These are phyloP conservation scores for Tephrocybe rancida DNA, from an alignment of 768 basidiomycete genomes.

Conservation along the genomic window DNA sequence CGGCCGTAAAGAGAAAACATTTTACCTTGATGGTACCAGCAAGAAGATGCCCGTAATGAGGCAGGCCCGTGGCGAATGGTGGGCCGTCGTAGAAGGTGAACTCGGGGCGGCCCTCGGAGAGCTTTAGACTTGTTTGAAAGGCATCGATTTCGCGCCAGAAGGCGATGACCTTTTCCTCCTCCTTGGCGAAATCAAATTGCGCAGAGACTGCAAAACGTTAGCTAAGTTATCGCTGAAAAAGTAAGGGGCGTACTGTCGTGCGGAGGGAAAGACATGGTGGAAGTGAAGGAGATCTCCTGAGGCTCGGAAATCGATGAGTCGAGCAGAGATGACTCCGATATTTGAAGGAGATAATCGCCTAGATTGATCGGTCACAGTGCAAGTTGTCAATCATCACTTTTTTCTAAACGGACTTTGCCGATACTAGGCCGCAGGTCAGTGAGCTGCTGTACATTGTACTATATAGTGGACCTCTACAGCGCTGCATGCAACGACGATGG, in stretches of 20 bases:
- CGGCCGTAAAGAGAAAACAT: not conserved
- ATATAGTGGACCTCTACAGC: too few relatives aligned
- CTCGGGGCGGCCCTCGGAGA: constrained; percentile 88
- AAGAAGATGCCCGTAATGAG: constrained; percentile 94
- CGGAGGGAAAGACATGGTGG: constrained; percentile 62
- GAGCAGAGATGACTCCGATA: constrained; percentile 10
- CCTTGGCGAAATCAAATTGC: constrained; percentile 81
- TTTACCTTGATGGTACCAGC: constrained; percentile 90
- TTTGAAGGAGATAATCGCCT: constrained; percentile 16
- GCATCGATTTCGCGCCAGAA: constrained; percentile 98
- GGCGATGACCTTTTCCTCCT: constrained; percentile 86
- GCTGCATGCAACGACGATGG: too few relatives aligned
- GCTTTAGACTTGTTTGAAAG: constrained; percentile 91
- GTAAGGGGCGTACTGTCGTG: constrained; percentile 66
- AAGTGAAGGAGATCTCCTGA: constrained; percentile 1
- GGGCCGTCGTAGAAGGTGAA: constrained; percentile 98
- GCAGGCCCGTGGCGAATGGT: constrained; percentile 95
- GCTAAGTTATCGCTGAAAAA: constrained; percentile 9
- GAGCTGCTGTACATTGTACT: too few relatives aligned
- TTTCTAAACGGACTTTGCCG: constrained; percentile 22
- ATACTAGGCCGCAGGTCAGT: too few relatives aligned
- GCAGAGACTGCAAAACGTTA: constrained; percentile 57
- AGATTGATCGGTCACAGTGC: constrained; percentile 16
- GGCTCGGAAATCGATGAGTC: constrained; percentile 14
- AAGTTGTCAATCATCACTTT: constrained; percentile 2